These are phyloP conservation scores for Corchorus capsularis DNA, from an alignment of 345 rosid genomes.

Conservation along the genomic window DNA sequence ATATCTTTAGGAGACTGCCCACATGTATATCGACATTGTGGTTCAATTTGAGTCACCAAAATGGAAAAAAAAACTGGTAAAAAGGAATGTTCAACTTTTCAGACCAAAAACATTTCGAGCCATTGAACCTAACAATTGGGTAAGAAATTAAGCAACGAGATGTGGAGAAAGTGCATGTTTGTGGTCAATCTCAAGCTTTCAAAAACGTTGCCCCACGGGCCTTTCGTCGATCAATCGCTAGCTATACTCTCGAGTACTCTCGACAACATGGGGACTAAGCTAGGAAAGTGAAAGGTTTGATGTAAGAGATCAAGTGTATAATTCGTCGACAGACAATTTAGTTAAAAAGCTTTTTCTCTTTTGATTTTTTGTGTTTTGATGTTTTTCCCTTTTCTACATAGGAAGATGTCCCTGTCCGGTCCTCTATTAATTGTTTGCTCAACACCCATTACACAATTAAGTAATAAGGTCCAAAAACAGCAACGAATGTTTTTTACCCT, in stretches of 20 bases:
- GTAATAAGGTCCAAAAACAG: conserved; percentile 3
- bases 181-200: not conserved
- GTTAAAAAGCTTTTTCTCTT: not conserved
- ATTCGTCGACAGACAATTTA: not conserved
- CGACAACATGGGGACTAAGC: not conserved
- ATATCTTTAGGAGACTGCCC: not conserved
- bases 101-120: not conserved
- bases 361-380: not conserved
- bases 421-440: not conserved
- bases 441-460: not conserved
- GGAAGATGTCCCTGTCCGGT: conserved; percentile 6
- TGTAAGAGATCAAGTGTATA: not conserved
- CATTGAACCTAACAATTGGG: conserved; percentile 10
- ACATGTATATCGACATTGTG: not conserved
- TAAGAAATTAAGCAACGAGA: not conserved
- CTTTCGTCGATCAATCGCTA: not conserved
- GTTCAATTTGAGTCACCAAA: not conserved
- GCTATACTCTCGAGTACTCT: not conserved
- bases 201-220: not conserved
- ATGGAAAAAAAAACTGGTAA: conserved; percentile 1
- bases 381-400: not conserved
- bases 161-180: not conserved
- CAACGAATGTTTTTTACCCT: not conserved
- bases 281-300: not conserved
- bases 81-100: not conserved